These are phyloP conservation scores for Dioscorea cayenensis DNA, from an alignment of 116 monocot species.

Conservation along the genomic window DNA sequence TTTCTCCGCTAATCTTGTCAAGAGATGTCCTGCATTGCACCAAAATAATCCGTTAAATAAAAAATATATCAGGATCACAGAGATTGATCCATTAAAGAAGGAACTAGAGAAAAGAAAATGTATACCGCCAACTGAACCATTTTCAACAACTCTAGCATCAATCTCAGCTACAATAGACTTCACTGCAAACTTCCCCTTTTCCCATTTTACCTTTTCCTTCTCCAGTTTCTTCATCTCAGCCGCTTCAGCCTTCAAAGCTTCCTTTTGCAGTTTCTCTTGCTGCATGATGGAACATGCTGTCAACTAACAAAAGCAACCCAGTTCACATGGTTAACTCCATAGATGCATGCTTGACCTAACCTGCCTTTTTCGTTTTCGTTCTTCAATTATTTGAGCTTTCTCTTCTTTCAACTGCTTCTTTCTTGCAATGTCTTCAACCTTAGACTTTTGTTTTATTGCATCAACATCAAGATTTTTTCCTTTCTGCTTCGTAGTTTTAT, in stretches of 20 bases:
- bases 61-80: background rate
- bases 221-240: constrained; percentile 57
- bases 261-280: constrained; percentile 67
- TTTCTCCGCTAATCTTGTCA: constrained; percentile 65
- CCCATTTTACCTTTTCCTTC: constrained; percentile 76
- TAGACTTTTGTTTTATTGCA: constrained; percentile 15
- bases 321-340: background rate
- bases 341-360: constrained; percentile 20
- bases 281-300: constrained; percentile 12
- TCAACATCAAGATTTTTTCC: constrained; percentile 10
- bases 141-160: constrained; percentile 75
- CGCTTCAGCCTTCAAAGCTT: constrained; percentile 70
- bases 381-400: constrained; percentile 45
- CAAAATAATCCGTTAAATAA: background rate
- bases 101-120: background rate
- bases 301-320: background rate
- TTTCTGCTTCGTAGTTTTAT: constrained; percentile 19
- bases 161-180: constrained; percentile 81
- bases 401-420: constrained; percentile 67
- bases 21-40: constrained; percentile 59
- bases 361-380: constrained; percentile 66
- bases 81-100: background rate
- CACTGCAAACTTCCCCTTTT: constrained; percentile 71
- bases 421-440: constrained; percentile 31
- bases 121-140: constrained; percentile 71